Evolutionary conservation across 192 early-diverging fungal genomes (phyloP).

Genomic region (Backusella circina): DNA sequence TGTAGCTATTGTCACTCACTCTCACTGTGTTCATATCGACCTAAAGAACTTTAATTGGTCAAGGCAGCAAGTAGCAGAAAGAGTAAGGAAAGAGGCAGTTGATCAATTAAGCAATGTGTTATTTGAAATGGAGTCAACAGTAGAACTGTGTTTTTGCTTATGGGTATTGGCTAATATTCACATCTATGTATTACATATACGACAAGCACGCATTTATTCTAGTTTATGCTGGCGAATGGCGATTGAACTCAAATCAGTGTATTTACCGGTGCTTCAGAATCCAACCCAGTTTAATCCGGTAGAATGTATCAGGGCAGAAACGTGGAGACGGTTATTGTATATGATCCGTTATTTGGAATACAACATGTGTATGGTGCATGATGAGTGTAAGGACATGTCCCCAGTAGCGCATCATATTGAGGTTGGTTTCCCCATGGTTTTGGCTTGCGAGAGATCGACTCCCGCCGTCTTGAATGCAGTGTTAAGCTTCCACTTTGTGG

Average conservation of each 20-base stretch:
- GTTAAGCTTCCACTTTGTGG: background rate
- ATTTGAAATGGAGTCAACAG: constrained; percentile 5
- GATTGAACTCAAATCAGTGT: constrained; percentile 10
- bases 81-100: background rate
- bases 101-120: constrained; percentile 2
- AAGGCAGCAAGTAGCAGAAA: background rate
- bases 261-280: constrained; percentile 6
- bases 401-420: background rate
- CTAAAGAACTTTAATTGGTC: background rate
- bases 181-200: background rate
- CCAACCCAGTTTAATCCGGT: background rate
- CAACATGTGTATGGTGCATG: constrained; percentile 9
- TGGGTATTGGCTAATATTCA: background rate
- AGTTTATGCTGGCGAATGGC: constrained; percentile 19
- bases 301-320: constrained; percentile 4
- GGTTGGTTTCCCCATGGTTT: constrained; percentile 7
- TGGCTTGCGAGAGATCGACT: background rate
- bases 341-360: constrained; percentile 14
- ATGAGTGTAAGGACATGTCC: background rate
- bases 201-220: constrained; percentile 9
- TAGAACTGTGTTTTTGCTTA: background rate
- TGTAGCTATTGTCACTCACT: background rate
- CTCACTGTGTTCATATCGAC: constrained; percentile 4
- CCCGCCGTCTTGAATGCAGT: background rate
- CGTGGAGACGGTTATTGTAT: constrained; percentile 23